phyloP scores from a whole-genome alignment of 2,329 filamentous ascomycete species.

The Elsinoe fawcettii region DNA sequence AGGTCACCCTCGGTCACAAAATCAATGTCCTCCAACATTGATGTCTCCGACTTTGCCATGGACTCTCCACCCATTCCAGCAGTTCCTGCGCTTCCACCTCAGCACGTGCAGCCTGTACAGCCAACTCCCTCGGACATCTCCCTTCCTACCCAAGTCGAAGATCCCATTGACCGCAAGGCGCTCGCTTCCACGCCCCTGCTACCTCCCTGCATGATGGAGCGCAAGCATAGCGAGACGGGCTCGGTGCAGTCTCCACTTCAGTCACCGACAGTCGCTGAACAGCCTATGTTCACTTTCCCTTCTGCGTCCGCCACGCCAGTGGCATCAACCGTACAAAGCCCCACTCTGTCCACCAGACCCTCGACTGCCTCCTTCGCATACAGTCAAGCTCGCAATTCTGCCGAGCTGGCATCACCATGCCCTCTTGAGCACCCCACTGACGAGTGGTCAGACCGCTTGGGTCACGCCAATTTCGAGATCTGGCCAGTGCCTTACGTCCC shows the following conservation, averaged over 20 bases:
- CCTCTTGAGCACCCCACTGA: constrained; percentile 61
- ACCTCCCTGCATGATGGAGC: constrained; percentile 66
- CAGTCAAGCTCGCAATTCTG: constrained; percentile 40
- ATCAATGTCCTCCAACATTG: constrained; percentile 43
- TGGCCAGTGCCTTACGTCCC: constrained; percentile 71
- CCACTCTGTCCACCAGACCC: constrained; percentile 67
- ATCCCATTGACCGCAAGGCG: constrained; percentile 46
- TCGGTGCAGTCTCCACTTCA: constrained; percentile 72
- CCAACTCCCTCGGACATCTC: constrained; percentile 22
- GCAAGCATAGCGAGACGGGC: constrained; percentile 44
- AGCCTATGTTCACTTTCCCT: constrained; percentile 9
- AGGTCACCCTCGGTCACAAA: constrained; percentile 70
- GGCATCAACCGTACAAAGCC: constrained; percentile 38
- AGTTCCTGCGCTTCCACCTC: constrained; percentile 9
- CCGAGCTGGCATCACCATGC: constrained; percentile 40
- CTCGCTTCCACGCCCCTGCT: constrained; percentile 75
- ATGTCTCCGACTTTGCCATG: constrained; percentile 24
- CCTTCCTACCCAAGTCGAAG: constrained; percentile 32
- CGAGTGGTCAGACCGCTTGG: constrained; percentile 75
- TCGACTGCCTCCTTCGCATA: constrained; percentile 67
- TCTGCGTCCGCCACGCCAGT: constrained; percentile 35
- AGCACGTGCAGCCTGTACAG: constrained; percentile 8
- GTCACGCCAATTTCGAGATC: constrained; percentile 91
- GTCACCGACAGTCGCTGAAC: constrained; percentile 68
- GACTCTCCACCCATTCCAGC: constrained; percentile 29